phyloP scores from a whole-genome alignment of 768 basidiomycete species.

The Russula vinacea region DNA sequence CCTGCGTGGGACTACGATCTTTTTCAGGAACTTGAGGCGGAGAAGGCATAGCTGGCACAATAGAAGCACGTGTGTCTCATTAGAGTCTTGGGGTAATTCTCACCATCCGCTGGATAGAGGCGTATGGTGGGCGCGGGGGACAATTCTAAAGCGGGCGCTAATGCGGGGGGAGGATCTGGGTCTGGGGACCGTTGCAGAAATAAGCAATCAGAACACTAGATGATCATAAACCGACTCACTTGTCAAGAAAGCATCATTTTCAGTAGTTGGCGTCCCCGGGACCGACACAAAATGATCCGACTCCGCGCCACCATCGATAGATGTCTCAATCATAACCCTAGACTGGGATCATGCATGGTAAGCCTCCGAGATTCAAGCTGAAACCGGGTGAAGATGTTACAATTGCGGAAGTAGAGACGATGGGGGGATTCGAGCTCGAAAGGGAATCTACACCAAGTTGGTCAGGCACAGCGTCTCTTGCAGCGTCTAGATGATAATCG shows the following conservation, averaged over 20 bases:
- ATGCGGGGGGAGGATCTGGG: not conserved
- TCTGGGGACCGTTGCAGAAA: not conserved
- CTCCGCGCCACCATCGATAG: not conserved
- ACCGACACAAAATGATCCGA: slow-evolving; percentile 19
- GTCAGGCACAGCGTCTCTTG: too few species aligned
- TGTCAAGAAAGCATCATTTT: not conserved
- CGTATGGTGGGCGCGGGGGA: too few species aligned
- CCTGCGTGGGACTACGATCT: too few species aligned
- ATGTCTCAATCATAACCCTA: not conserved
- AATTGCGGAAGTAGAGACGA: not conserved
- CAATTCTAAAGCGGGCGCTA: not conserved
- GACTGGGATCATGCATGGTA: not conserved
- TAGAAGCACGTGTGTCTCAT: not conserved
- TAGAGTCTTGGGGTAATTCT: too few species aligned
- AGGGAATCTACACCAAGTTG: not conserved
- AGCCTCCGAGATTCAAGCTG: not conserved
- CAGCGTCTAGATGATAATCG: too few species aligned
- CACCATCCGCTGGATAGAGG: not conserved
- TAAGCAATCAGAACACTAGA: not conserved
- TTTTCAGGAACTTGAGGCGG: not conserved
- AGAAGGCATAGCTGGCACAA: not conserved
- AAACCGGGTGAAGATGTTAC: not conserved
- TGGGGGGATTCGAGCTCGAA: not conserved
- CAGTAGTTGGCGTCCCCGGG: slow-evolving; percentile 12
- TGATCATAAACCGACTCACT: not conserved